Evolutionary conservation across 441 rosid species (phyloP).

Genomic region (Aquilaria agallochum): DNA sequence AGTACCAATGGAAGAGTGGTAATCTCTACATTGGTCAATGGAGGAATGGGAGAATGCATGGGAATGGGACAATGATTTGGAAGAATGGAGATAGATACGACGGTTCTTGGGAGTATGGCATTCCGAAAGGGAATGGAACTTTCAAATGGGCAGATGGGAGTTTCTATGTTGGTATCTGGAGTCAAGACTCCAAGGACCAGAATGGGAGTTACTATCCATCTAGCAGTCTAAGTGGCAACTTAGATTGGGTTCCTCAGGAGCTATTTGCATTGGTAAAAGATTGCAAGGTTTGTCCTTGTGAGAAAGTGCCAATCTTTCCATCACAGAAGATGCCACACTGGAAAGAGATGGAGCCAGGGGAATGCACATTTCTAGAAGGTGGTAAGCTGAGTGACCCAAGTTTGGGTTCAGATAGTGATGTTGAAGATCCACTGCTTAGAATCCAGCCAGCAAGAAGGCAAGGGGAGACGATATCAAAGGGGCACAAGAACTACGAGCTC

Average conservation of each 20-base stretch:
- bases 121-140: slow-evolving; percentile 90
- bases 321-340: slow-evolving; percentile 76
- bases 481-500: slow-evolving; percentile 93
- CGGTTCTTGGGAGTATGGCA: slow-evolving; percentile 87
- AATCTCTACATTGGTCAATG: slow-evolving; percentile 77
- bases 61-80: slow-evolving; percentile 87
- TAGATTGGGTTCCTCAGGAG: slow-evolving; percentile 78
- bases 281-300: slow-evolving; percentile 50
- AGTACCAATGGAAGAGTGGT: slow-evolving; percentile 84
- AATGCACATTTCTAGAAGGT: slow-evolving; percentile 26
- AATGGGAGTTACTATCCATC: slow-evolving; percentile 84
- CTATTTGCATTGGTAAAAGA: slow-evolving; percentile 51
- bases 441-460: slow-evolving; percentile 57
- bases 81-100: slow-evolving; percentile 78
- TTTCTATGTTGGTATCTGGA: slow-evolving; percentile 87
- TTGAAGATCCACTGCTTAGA: slow-evolving; percentile 25
- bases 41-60: slow-evolving; percentile 72
- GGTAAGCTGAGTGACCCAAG: slow-evolving; percentile 50
- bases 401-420: slow-evolving; percentile 20
- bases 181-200: slow-evolving; percentile 66
- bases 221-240: slow-evolving; percentile 33
- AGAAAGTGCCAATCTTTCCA: slow-evolving; percentile 58
- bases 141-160: slow-evolving; percentile 78
- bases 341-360: slow-evolving; percentile 31
- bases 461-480: slow-evolving; percentile 81